A percentile compares a stretch with the other conserved stretches of the same genome.
These are phyloP conservation scores for Asterochloris sp. DNA, from an alignment of 139 green algal genomes.

Conservation along the genomic window DNA sequence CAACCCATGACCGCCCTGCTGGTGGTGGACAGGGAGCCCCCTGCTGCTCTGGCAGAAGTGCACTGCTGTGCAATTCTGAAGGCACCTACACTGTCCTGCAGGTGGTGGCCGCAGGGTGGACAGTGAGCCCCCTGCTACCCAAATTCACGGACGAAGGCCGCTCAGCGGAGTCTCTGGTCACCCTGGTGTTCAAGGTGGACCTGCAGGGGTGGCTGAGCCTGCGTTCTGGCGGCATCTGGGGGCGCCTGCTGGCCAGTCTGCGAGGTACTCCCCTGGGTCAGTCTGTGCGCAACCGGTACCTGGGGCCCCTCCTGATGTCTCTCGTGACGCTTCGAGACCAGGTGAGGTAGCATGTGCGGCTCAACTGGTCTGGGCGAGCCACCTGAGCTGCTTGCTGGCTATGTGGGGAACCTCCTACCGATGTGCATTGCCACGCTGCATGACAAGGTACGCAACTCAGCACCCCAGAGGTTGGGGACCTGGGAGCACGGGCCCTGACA, in stretches of 20 bases:
- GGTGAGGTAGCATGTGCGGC: neutral
- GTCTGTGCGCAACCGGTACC: neutral
- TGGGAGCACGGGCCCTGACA: no score
- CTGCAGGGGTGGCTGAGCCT: constrained; percentile 34
- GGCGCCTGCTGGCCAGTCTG: neutral
- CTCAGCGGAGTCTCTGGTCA: constrained; percentile 46
- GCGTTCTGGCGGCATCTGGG: neutral
- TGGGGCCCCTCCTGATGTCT: constrained; percentile 13
- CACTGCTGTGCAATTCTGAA: neutral
- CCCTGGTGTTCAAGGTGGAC: constrained; percentile 52
- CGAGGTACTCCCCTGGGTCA: neutral
- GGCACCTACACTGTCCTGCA: neutral
- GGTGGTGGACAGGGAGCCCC: neutral
- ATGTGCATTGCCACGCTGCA: no score
- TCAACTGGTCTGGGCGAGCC: no score
- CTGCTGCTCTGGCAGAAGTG: neutral
- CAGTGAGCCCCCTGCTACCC: constrained; percentile 42
- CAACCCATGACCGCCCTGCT: neutral
- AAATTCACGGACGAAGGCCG: constrained; percentile 1
- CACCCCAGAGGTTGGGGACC: no score
- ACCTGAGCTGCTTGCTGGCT: no score
- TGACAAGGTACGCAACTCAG: no score
- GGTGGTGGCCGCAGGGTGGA: constrained; percentile 40
- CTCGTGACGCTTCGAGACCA: constrained; percentile 13
- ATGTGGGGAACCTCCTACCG: no score